Evolutionary conservation across 2,329 filamentous ascomycete species (phyloP), one percentile per base, ranked within the genome.

Genomic region (Cladosporium phlei): DNA sequence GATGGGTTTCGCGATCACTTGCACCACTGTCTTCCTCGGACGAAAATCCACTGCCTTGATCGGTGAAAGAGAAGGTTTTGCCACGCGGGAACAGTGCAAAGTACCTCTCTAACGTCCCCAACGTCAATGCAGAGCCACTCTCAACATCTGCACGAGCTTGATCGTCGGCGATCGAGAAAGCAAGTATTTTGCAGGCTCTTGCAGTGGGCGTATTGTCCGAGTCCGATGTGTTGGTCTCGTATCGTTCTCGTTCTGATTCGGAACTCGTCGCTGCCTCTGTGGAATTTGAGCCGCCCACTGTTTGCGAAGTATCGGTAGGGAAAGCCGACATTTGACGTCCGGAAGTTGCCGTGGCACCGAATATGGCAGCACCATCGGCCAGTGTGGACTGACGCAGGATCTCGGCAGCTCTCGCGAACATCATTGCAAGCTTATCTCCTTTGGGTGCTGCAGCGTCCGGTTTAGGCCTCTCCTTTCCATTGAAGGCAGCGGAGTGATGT

Each of bases 331-430:
- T 46, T 14, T 48, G 29, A 4, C 50, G 24, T 8, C 53, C 51
- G 12, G 46, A 34, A 21, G 49, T 48, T 17, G 52, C 53, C 19
- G 56, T 53, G 1, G 58, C 55, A 5, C 57, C 59, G 33, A 62
- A 61, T 16, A 62, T 55, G 0, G 55, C 58, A 5, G 53, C 56
- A 7, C 57, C 59, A 28, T 62, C 59, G 3, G 59, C 59, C 3
- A 62, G 49, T 6, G 58, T 58, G 2, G 56, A 57, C n/a, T 60
- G 57, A 5, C 58, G 57, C 12, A 62, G 35, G 17, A 60, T 58
- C 6, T 56, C 50, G 2, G 57, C 58, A 3, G 59, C 59, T 10
- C 54, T 44, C 7, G 52, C 47, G 37, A 56, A 58, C 49, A 57
- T 55, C 12, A 48, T 46, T 16, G 55, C 48, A 48, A 56, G 51